Evolutionary conservation across 1,284 basidiomycete species (phyloP).

Genomic region (Rhodotorula sp.): DNA sequence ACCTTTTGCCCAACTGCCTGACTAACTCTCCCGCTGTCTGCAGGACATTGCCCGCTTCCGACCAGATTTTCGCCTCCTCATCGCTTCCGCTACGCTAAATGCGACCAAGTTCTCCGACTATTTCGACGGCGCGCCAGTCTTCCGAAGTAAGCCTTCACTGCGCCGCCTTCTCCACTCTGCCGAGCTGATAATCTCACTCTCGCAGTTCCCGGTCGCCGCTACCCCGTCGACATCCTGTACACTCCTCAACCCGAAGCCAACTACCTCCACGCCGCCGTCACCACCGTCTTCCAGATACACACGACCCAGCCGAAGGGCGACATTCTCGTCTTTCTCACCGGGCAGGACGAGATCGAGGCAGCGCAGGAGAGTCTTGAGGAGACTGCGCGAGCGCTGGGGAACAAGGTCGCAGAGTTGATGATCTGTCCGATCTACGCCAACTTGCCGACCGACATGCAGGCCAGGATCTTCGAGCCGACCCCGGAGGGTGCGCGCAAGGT

Average conservation of each 20-base stretch:
- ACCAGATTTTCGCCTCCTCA: constrained; percentile 83
- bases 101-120: constrained; percentile 85
- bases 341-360: constrained; percentile 98
- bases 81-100: constrained; percentile 95
- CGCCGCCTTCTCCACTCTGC: neutral
- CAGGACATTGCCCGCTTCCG: constrained; percentile 96
- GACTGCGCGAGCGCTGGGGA: constrained; percentile 88
- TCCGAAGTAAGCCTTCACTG: constrained; percentile 64
- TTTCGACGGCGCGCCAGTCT: constrained; percentile 90
- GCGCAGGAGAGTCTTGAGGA: constrained; percentile 88
- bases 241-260: constrained; percentile 97
- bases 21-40: neutral
- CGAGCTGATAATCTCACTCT: neutral
- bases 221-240: constrained; percentile 98
- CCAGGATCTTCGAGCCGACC: constrained; percentile 98
- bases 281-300: constrained; percentile 98
- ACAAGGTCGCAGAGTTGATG: constrained; percentile 91
- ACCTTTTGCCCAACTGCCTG: constrained; percentile 26
- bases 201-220: constrained; percentile 82
- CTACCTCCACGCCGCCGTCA: constrained; percentile 97
- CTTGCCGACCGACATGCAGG: constrained; percentile 96
- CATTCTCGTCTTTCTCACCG: constrained; percentile 95
- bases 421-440: constrained; percentile 98
- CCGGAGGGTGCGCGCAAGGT: constrained; percentile 94
- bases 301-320: constrained; percentile 98